phyloP scores from a whole-genome alignment of 179 eudicot species.

The Drosera spatulata region DNA sequence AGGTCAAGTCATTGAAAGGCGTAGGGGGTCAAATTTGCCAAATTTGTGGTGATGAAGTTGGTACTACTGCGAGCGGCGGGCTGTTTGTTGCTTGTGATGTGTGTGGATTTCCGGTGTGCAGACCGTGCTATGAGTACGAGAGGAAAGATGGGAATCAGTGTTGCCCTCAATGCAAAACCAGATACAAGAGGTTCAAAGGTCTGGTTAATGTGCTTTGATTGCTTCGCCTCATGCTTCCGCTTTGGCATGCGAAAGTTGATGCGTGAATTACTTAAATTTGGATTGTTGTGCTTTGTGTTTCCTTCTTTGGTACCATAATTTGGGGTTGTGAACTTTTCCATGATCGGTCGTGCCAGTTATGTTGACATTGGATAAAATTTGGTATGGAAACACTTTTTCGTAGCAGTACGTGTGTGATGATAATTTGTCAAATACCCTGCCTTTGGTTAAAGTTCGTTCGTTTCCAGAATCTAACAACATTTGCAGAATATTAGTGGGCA shows the following conservation, averaged over 20 bases:
- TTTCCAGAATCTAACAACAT: too few species aligned
- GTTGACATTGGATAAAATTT: too few species aligned
- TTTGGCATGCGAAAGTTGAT: background rate
- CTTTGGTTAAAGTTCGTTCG: too few species aligned
- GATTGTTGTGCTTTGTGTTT: too few species aligned
- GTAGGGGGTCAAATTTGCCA: slow-evolving; percentile 34
- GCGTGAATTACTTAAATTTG: background rate
- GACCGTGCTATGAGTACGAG: slow-evolving; percentile 57
- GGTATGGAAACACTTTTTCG: too few species aligned
- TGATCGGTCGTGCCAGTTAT: too few species aligned
- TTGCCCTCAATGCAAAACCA: slow-evolving; percentile 60
- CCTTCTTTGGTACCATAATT: too few species aligned
- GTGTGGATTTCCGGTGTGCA: slow-evolving; percentile 50
- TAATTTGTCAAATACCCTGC: too few species aligned
- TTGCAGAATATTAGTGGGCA: too few species aligned
- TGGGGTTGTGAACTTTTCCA: too few species aligned
- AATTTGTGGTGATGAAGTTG: slow-evolving; percentile 43
- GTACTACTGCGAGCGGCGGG: slow-evolving; percentile 28
- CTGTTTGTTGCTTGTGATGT: slow-evolving; percentile 46
- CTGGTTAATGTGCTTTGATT: slow-evolving; percentile 1
- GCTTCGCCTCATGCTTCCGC: background rate
- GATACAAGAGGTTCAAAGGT: slow-evolving; percentile 49
- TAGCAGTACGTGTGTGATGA: too few species aligned
- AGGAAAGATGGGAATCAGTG: slow-evolving; percentile 47
- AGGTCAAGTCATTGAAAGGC: slow-evolving; percentile 24